A percentile compares a stretch with the other conserved stretches of the same genome.
Conservation (phyloP, 495 filamentous ascomycete genomes). For the Penicillium atrosanguineum region DNA sequence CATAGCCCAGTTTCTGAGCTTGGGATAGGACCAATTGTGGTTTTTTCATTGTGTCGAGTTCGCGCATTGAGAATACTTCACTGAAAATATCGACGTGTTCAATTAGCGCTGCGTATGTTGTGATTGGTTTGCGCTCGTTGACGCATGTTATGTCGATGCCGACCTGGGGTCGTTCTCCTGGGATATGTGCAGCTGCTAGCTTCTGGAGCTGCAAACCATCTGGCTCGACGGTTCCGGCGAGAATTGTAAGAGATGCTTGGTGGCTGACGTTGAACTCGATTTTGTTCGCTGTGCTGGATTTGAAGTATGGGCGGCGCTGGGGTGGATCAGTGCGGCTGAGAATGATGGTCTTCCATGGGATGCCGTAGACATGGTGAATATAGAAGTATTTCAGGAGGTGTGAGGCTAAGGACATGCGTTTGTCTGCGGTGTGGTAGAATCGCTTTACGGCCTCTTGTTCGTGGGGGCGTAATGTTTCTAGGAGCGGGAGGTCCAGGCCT, state of each 20-base stretch:
- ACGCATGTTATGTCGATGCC: conserved; percentile 76
- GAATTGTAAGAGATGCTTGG: conserved; percentile 73
- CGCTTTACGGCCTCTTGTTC: conserved; percentile 37
- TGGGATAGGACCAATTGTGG: conserved; percentile 25
- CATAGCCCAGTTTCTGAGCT: conserved; percentile 23
- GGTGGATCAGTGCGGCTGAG: conserved; percentile 60
- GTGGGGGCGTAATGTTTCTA: conserved; percentile 31
- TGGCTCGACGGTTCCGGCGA: conserved; percentile 48
- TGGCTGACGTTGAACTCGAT: conserved; percentile 88
- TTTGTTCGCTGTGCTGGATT: conserved; percentile 30
- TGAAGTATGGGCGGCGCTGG: conserved; percentile 61
- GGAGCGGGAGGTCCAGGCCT: conserved; percentile 33
- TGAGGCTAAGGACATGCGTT: conserved; percentile 61
- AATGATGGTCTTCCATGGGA: conserved; percentile 63
- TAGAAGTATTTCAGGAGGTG: conserved; percentile 76
- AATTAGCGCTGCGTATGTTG: conserved; percentile 53
- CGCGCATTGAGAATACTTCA: conserved; percentile 67
- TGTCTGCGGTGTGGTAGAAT: conserved; percentile 40
- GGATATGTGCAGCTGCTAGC: conserved; percentile 1
- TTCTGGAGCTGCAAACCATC: conserved; percentile 6
- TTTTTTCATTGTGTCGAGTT: conserved; percentile 58
- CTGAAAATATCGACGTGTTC: conserved; percentile 73
- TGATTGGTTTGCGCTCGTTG: conserved; percentile 56
- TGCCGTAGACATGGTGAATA: conserved; percentile 57
- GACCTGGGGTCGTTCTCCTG: conserved; percentile 32